These are phyloP conservation scores for Hypoxylon fuscum DNA, from an alignment of 495 filamentous ascomycete species.

Conservation along the genomic window DNA sequence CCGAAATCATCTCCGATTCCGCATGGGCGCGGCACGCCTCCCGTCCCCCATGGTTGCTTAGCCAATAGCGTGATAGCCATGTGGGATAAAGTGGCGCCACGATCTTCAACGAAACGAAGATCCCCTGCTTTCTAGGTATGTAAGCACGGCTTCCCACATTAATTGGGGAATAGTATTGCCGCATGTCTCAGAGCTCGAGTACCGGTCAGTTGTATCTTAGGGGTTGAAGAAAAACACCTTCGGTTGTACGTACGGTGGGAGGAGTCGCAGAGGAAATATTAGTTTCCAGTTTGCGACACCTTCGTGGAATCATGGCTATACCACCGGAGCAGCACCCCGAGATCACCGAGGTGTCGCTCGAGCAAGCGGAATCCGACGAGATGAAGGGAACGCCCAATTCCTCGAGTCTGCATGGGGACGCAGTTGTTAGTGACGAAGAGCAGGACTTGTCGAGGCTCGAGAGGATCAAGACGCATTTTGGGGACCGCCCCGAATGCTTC, in stretches of 20 bases:
- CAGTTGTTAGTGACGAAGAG: slow-evolving; percentile 22
- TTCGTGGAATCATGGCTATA: slow-evolving; percentile 6
- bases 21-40: neutral
- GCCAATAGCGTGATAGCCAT: neutral
- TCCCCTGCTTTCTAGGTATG: neutral
- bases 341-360: slow-evolving; percentile 20
- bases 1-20: neutral
- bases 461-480: slow-evolving; percentile 36
- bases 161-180: too few species aligned
- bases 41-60: neutral
- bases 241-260: too few species aligned
- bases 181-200: too few species aligned
- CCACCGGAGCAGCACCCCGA: slow-evolving; percentile 13
- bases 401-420: slow-evolving; percentile 9
- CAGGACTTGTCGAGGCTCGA: slow-evolving; percentile 25
- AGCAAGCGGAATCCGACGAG: slow-evolving; percentile 6
- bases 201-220: too few species aligned
- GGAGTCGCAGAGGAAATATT: neutral
- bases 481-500: slow-evolving; percentile 41
- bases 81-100: neutral
- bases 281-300: neutral
- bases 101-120: neutral
- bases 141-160: too few species aligned
- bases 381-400: slow-evolving; percentile 5
- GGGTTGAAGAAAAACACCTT: too few species aligned